Base-by-base conservation (phyloP, 1,284 basidiomycete species). In the Hymenochaete sp. region DNA sequence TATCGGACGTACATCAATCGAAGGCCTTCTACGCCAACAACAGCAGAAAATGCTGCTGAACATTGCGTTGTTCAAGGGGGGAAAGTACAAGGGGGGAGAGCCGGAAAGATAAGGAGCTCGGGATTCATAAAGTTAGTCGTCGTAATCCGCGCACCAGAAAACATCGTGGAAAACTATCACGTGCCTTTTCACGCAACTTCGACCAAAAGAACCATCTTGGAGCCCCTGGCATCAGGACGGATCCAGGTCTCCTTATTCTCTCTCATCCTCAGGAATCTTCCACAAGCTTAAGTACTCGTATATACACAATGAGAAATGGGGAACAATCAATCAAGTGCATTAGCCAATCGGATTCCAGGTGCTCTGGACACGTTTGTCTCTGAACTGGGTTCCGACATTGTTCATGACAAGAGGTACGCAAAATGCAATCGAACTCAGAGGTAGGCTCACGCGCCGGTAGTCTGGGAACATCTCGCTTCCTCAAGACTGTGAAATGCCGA, bases 381-480 rank as follows among this genome's bases (percentile, higher is more conserved):
- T 4, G 92, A 96, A 59, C 73, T 96, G 7, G 84, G 86, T 9
- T 75, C 73, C 11, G 91, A 95, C 59, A 74, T 95, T 14, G 73
- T 85, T 3, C 95, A 93, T 57, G 93, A 96, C 60, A 86, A 88
- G 70, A 91, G 86, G 92, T 92, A 50, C 41, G 70, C 56, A 14
- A 18, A 28, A 19, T 38, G 18, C 19, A 5, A 14, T 8, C 38
- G 13, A 38, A 35, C 13, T 37, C 24, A 37, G n/a, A 2, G 26
- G 32, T 8, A 28, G 27, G 18, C n/a, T 28, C 50, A 33, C 45
- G 33, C 32, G 37, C 35, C 26, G 40, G 11, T 52, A 91, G 88
- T 61, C 70, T 93, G 60, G 92, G 84, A 33, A 82, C 88, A n/a
- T 86, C 93, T 6, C 82, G 95, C 14, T 98, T 98, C 60, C 76